Percentiles rank a stretch among this genome's conserved stretches.
These are phyloP conservation scores for Triticum dicoccoides DNA, from an alignment of 176 grass and related monocot species.

Conservation along the genomic window DNA sequence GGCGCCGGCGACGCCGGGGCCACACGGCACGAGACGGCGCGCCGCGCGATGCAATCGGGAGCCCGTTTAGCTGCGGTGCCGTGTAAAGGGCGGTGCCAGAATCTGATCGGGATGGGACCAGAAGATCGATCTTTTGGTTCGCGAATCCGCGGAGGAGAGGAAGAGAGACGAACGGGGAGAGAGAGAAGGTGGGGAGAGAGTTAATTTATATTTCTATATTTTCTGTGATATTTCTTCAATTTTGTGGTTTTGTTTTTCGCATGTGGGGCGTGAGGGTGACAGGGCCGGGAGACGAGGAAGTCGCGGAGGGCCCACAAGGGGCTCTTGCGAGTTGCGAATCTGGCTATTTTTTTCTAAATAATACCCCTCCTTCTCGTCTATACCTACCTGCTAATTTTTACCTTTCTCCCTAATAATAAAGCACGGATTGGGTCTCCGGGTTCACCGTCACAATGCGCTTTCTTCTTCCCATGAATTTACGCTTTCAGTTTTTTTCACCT, in stretches of 20 bases:
- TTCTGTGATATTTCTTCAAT: not conserved
- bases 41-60: not conserved
- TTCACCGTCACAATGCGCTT: no score
- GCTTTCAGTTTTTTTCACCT: no score
- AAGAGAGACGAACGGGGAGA: constrained; percentile 20
- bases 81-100: not conserved
- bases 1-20: not conserved
- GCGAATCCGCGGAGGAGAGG: constrained; percentile 19
- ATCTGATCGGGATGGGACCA: not conserved
- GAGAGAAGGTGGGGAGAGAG: not conserved
- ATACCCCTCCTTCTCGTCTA: no score
- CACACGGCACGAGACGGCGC: not conserved
- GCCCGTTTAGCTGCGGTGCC: not conserved
- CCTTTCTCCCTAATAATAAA: no score
- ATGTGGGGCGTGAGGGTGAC: constrained; percentile 4
- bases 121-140: constrained; percentile 7
- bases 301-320: constrained; percentile 27
- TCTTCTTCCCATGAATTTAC: no score
- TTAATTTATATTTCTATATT: constrained; percentile 28
- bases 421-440: no score
- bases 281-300: constrained; percentile 10
- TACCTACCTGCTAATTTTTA: no score
- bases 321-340: not conserved
- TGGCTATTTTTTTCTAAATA: no score
- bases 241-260: not conserved